Evolutionary conservation across 495 filamentous ascomycete genomes (phyloP).

Genomic region (Massariosphaeria phaeospora): DNA sequence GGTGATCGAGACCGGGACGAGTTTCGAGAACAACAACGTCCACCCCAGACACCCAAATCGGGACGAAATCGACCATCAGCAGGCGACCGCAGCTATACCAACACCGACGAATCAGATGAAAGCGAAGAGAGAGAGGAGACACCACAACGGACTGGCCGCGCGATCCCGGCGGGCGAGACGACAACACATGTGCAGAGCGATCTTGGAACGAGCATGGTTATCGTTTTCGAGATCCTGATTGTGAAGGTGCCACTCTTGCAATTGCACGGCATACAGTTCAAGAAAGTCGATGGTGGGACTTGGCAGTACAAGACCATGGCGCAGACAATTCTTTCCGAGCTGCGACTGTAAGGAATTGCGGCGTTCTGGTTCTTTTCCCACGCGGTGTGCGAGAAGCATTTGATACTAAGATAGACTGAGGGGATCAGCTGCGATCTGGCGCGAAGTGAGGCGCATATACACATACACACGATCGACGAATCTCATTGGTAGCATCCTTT

Average conservation of each 20-base stretch:
- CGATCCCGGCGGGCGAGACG: slow-evolving; percentile 64
- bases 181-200: slow-evolving; percentile 83
- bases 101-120: slow-evolving; percentile 74
- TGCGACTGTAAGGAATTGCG: slow-evolving; percentile 66
- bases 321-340: slow-evolving; percentile 82
- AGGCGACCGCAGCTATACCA: slow-evolving; percentile 67
- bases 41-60: slow-evolving; percentile 44
- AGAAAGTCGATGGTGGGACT: slow-evolving; percentile 89
- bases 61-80: slow-evolving; percentile 19
- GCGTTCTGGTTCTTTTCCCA: slow-evolving; percentile 7
- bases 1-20: slow-evolving; percentile 58
- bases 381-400: too few relatives aligned
- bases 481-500: slow-evolving; percentile 30
- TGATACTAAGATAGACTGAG: too few relatives aligned
- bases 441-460: too few relatives aligned
- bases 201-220: slow-evolving; percentile 68
- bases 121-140: slow-evolving; percentile 48
- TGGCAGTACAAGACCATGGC: slow-evolving; percentile 99
- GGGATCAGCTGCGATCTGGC: too few relatives aligned
- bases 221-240: slow-evolving; percentile 94
- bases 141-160: slow-evolving; percentile 34
- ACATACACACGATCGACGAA: slow-evolving; percentile 29
- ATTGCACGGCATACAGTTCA: slow-evolving; percentile 96
- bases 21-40: slow-evolving; percentile 49
- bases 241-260: slow-evolving; percentile 95